Evolutionary conservation across 1,139 yeast genomes (phyloP).

Genomic region (Sporopachydermia cereana): DNA sequence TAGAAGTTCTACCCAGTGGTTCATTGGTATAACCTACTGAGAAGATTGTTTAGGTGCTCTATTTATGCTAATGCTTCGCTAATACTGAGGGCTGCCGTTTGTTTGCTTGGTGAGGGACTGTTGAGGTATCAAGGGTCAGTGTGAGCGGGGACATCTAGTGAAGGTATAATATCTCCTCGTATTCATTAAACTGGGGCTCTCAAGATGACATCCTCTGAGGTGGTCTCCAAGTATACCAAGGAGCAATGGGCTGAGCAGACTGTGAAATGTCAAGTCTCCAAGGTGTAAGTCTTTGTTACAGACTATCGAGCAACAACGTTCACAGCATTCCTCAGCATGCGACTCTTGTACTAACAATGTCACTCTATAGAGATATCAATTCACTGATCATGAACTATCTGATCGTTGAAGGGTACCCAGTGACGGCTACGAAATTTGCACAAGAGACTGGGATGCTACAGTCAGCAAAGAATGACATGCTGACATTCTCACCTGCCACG

Average conservation of each 20-base stretch:
- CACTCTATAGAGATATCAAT: constrained; percentile 18
- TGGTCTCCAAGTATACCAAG: not conserved
- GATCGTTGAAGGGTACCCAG: constrained; percentile 27
- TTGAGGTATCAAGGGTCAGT: too few relatives aligned
- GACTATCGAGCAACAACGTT: not conserved
- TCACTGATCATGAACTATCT: constrained; percentile 27
- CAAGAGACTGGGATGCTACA: constrained; percentile 21
- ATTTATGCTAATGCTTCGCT: too few relatives aligned
- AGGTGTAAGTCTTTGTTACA: not conserved
- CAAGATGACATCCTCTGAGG: not conserved
- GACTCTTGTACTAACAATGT: not conserved
- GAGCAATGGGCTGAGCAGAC: constrained; percentile 2
- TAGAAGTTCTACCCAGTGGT: too few relatives aligned
- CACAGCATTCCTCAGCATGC: not conserved
- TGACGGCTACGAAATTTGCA: constrained; percentile 26
- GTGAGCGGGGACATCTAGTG: too few relatives aligned
- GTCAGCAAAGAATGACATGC: not conserved
- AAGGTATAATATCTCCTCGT: too few relatives aligned
- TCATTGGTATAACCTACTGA: too few relatives aligned
- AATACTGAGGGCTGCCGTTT: too few relatives aligned
- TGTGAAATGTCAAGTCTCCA: not conserved
- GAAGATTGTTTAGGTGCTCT: too few relatives aligned
- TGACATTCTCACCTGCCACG: constrained; percentile 1
- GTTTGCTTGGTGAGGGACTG: too few relatives aligned
- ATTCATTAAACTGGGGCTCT: too few relatives aligned